phyloP scores from a whole-genome alignment of 179 eudicot genomes.

The Amaranthus tricolor region DNA sequence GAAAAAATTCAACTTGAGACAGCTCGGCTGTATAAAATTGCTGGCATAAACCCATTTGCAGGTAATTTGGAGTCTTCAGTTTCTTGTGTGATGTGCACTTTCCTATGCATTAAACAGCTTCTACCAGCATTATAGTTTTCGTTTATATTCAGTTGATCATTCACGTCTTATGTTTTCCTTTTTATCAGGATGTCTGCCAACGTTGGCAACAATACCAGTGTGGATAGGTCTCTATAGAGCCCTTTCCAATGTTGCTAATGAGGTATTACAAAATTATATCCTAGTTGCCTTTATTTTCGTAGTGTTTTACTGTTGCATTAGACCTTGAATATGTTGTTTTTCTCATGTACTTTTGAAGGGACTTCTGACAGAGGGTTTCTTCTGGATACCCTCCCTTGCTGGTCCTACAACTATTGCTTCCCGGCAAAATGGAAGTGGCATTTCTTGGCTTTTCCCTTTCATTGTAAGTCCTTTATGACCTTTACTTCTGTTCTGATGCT shows the following conservation, averaged over 20 bases:
- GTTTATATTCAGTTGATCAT: constrained; percentile 2
- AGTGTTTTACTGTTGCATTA: constrained; percentile 3
- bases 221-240: constrained; percentile 99
- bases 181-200: constrained; percentile 82
- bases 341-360: constrained; percentile 43
- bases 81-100: no score
- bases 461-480: constrained; percentile 47
- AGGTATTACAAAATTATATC: constrained; percentile 45
- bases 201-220: constrained; percentile 90
- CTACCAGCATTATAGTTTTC: neutral
- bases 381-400: constrained; percentile 98
- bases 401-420: constrained; percentile 95
- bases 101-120: neutral
- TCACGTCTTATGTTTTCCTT: constrained; percentile 3
- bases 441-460: constrained; percentile 96
- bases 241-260: constrained; percentile 93
- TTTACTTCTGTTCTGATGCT: neutral
- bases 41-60: constrained; percentile 90
- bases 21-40: constrained; percentile 86
- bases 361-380: constrained; percentile 91
- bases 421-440: constrained; percentile 86
- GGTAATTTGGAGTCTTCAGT: constrained; percentile 37
- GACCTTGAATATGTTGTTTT: constrained; percentile 7
- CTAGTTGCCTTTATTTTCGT: neutral
- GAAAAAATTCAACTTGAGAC: constrained; percentile 90